Evolutionary conservation across 352 stramenopile species (phyloP), one percentile per base, ranked within the genome.

Genomic region (Blastocystis sp.): DNA sequence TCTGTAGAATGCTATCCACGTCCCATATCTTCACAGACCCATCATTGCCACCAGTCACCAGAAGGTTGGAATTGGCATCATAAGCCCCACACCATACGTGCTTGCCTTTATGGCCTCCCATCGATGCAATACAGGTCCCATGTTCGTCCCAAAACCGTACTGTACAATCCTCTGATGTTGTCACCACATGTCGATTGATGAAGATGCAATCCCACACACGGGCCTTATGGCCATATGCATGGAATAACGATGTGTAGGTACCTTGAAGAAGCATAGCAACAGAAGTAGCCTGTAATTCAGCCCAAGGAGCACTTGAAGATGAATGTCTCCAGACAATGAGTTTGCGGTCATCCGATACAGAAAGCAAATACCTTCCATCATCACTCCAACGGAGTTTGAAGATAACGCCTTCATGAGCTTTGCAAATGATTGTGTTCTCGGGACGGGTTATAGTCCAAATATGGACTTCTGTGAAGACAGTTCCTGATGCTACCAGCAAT

Each of bases 381-480:
- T 59, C 59, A 54, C 35, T 87, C 77, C 77, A 87, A 12, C 77
- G 77, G 16, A 87, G 37, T 27, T 87, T 87, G 65, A 87, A 87
- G 43, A 87, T 87, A 4, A 87, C 77, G 16, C 77, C 77, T 29
- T 51, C 49, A 32, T 87, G 77, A 21, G 29, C 35, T 29, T 69
- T 66, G 29, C 71, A 83, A 7, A 83, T 27, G 63, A 49, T 24
- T 21, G 52, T 57, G 6, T 11, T 75, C 3, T 29, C 52, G 2
- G 56, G 56, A 46, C 56, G 54, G 4, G 77, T 24, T 51, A 85
- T n/a, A 85, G 39, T 21, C 77, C 77, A 87, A 19, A 87, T 54
- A 54, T 78, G 77, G 21, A 87, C 77, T 42, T 78, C 65, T 1
- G 59, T 87, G 65, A 87, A 87, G 9, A 87, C 77, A 0, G 77